phyloP scores from a whole-genome alignment of 2,329 filamentous ascomycete genomes.

The Calonectria hongkongensis region DNA sequence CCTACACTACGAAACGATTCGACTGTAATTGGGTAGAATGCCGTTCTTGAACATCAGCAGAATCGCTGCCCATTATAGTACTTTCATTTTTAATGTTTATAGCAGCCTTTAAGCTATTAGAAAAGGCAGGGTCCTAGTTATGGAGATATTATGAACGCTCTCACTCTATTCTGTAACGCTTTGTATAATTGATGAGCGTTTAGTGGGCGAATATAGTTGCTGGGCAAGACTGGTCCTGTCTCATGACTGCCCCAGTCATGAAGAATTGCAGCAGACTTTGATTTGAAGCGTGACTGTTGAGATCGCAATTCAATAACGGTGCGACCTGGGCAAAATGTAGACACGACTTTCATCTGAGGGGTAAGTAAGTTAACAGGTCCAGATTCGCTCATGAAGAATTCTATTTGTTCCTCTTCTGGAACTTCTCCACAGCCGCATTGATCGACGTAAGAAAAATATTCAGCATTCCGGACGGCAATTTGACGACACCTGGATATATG shows the following conservation, averaged over 20 bases:
- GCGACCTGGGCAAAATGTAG: neutral
- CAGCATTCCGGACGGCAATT: neutral
- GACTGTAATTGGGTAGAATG: no score
- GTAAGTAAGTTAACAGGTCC: no score
- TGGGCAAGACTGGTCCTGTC: neutral
- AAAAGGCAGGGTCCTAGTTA: no score
- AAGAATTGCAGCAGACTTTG: neutral
- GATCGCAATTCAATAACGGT: neutral
- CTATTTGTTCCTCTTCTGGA: neutral
- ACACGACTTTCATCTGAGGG: neutral
- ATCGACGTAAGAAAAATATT: neutral
- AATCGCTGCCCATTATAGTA: no score
- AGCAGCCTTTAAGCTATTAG: neutral
- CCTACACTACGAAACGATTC: neutral
- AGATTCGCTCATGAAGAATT: neutral
- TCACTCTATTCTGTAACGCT: neutral
- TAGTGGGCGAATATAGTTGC: neutral
- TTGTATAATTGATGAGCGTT: neutral
- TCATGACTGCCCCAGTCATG: neutral
- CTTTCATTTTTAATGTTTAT: neutral
- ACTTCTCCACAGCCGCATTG: rapidly evolving
- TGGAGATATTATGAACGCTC: no score
- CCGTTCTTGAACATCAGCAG: no score
- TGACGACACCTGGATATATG: neutral
- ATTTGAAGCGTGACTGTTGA: neutral